A percentile compares a stretch with the other conserved stretches of the same genome.
These are phyloP conservation scores for Zea luxurians DNA, from an alignment of 176 grass and related monocot species.

Conservation along the genomic window DNA sequence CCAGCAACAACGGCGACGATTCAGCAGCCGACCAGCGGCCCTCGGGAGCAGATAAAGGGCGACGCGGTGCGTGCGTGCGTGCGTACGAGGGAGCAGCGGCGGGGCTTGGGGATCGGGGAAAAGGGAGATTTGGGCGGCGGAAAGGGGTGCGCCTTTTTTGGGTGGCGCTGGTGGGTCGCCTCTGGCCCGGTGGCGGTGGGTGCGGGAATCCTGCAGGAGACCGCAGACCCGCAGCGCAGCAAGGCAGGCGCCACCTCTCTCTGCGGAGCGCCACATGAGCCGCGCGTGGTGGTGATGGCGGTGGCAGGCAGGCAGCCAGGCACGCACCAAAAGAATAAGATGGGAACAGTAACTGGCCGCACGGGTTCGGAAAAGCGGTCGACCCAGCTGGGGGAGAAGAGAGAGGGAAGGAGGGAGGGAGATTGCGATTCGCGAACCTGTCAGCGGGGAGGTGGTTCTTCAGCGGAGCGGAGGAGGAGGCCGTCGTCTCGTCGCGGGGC, in stretches of 20 bases:
- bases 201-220: conserved; percentile 50
- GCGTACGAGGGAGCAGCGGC: conserved; percentile 42
- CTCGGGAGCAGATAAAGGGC: conserved; percentile 37
- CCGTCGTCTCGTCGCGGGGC: neutral
- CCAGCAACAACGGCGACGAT: neutral
- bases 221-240: conserved; percentile 1
- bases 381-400: neutral
- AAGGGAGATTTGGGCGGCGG: conserved; percentile 48
- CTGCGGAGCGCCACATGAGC: conserved; percentile 36
- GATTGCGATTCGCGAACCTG: conserved; percentile 10
- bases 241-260: neutral
- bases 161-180: conserved; percentile 20
- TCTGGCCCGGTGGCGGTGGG: neutral
- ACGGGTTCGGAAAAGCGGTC: conserved; percentile 26
- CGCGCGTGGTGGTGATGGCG: conserved; percentile 36
- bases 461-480: conserved; percentile 14
- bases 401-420: neutral
- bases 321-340: neutral
- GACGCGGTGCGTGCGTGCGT: conserved; percentile 15
- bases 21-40: neutral
- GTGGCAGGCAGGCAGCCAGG: neutral
- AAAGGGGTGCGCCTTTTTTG: conserved; percentile 41
- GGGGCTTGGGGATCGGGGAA: conserved; percentile 19
- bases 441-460: neutral
- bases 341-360: conserved; percentile 17